Base-by-base conservation (phyloP, 2,329 filamentous ascomycete genomes). In the Fusarium sp. region DNA sequence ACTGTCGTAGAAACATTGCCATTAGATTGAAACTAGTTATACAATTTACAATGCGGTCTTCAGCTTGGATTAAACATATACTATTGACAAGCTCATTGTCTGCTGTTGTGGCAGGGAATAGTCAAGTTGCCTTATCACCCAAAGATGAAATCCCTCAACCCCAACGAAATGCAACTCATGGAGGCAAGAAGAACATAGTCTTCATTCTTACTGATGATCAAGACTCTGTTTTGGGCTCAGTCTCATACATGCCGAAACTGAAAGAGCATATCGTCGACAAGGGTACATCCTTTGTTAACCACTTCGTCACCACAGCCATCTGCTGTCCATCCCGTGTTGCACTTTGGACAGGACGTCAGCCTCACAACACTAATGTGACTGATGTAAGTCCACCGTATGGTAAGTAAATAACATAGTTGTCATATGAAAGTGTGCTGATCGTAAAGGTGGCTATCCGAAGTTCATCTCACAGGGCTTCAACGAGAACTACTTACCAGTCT, bases 311-410 rank as follows among this genome's bases (percentile, higher is more conserved):
- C 0, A 87, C 89, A 0, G 84, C 91, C 0, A 77, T 91, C 1
- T 92, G 91, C 76, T 93, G 91, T 70, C 91, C 91, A 0, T 89
- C 90, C 0, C 83, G 91, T 3, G 90, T 91, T 4, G 87, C 85
- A 16, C 77, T 92, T 3, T 88, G 85, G 85, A 92, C 90, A 0
- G 90, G 91, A 1, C 87, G 87, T 73, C 84, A 87, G 9, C 88
- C 90, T 0, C 91, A 93, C 71, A 92, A 92, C 69, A 92, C 90
- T 0, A 92, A 92, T 69, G 88, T 92, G 2, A 92, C 91, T 0
- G 81, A 85, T 48, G 82, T 87, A 0, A 69, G 52, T 30, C 82
- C 87, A 18, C 87, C 86, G 13, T 87, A 87, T 63, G 86, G 84
- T 84, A 78, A 62, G 77, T 55, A 27, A 2, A 29, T 1, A 13